Percentiles rank a stretch among this genome's conserved stretches.
phyloP scores from a whole-genome alignment of 805 yeast genomes.

The Saccharomycopsis olivae region DNA sequence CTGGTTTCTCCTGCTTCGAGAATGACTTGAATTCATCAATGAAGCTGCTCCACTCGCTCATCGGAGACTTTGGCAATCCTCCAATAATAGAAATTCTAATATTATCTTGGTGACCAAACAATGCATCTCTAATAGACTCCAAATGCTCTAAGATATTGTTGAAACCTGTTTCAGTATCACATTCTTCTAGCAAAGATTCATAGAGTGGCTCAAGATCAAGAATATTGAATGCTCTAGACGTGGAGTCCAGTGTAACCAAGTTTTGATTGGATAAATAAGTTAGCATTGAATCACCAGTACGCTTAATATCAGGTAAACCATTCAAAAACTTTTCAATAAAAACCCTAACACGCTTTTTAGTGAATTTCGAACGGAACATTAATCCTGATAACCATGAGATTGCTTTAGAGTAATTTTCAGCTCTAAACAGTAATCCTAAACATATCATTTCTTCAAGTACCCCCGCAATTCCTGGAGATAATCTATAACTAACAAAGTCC shows the following conservation, averaged over 20 bases:
- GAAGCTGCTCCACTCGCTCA: conserved; percentile 41
- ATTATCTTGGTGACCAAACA: conserved; percentile 44
- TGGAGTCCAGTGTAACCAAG: conserved; percentile 46
- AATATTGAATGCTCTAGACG: conserved; percentile 55
- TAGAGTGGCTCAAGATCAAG: conserved; percentile 52
- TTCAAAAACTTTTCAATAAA: conserved; percentile 52
- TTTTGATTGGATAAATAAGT: conserved; percentile 47
- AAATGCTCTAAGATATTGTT: conserved; percentile 37
- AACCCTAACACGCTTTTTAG: conserved; percentile 57
- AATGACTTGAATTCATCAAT: conserved; percentile 1
- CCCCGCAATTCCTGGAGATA: conserved; percentile 47
- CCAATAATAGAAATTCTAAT: conserved; percentile 64
- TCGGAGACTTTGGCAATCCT: conserved; percentile 45
- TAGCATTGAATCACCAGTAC: conserved; percentile 57
- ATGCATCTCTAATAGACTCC: conserved; percentile 37
- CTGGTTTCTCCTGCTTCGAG: too few species aligned
- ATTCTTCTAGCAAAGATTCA: conserved; percentile 34
- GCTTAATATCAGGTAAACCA: conserved; percentile 49
- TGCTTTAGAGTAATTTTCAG: conserved; percentile 52
- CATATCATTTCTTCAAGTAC: conserved; percentile 57
- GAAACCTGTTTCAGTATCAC: conserved; percentile 43
- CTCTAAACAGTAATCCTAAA: conserved; percentile 50
- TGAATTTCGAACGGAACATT: conserved; percentile 58
- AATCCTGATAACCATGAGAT: conserved; percentile 68
- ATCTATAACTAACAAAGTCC: conserved; percentile 54